These are phyloP conservation scores for Paracoccidioides brasiliensis DNA, from an alignment of 2,329 filamentous ascomycete species.

Conservation along the genomic window DNA sequence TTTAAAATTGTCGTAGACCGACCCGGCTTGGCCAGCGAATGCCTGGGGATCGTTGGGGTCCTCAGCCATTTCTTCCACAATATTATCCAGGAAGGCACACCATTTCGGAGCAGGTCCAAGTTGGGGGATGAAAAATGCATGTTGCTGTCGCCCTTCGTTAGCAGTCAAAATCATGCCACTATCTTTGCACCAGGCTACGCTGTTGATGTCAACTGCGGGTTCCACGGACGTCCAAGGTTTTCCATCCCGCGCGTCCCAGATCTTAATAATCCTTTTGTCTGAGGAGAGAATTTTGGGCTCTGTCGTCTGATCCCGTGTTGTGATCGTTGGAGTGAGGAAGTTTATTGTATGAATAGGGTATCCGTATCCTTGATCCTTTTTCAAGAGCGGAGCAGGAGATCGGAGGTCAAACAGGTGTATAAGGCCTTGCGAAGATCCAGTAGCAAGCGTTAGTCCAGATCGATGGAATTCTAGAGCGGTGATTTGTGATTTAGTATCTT, in stretches of 20 bases:
- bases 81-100: constrained; percentile 93
- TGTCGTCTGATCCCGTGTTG: constrained; percentile 55
- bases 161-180: constrained; percentile 93
- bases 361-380: constrained; percentile 92
- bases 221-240: constrained; percentile 92
- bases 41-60: constrained; percentile 50
- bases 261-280: constrained; percentile 92
- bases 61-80: constrained; percentile 98
- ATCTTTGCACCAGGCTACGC: constrained; percentile 82
- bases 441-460: constrained; percentile 71
- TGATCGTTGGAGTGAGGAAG: constrained; percentile 51
- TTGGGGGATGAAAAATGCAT: constrained; percentile 89
- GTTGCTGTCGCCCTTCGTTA: constrained; percentile 90
- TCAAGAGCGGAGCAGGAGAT: constrained; percentile 69
- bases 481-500: constrained; percentile 46
- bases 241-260: constrained; percentile 77
- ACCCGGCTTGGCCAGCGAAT: constrained; percentile 40
- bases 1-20: constrained; percentile 98
- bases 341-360: constrained; percentile 78
- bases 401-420: constrained; percentile 87
- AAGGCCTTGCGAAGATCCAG: constrained; percentile 76
- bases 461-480: constrained; percentile 78
- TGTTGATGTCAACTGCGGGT: constrained; percentile 86
- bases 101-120: constrained; percentile 86
- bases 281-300: constrained; percentile 72